Conservation (phyloP, 345 rosid species). For the Gossypium anomalum region DNA sequence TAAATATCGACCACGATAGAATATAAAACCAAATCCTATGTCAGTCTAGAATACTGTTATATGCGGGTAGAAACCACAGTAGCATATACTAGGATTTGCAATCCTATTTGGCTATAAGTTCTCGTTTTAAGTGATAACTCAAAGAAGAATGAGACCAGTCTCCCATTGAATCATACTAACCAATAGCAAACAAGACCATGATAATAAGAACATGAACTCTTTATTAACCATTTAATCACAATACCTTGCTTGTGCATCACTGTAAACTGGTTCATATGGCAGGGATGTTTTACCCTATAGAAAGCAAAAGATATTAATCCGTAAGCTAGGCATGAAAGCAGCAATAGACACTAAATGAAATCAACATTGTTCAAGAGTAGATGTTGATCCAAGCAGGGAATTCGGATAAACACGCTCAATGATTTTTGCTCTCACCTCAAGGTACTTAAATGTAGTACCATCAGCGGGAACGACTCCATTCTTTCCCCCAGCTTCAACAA, state of each 20-base stretch:
- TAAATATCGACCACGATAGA: neutral
- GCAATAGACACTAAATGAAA: neutral
- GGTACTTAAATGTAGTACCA: conserved; percentile 78
- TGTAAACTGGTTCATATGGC: conserved; percentile 81
- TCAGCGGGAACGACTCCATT: conserved; percentile 96
- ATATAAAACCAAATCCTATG: neutral
- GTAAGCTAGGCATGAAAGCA: neutral
- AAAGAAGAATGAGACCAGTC: neutral
- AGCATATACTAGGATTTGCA: neutral
- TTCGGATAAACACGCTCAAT: neutral
- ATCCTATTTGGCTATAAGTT: neutral
- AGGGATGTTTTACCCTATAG: conserved; percentile 76
- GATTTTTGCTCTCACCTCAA: conserved; percentile 49
- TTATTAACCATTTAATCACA: conserved; percentile 2
- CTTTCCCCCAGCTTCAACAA: conserved; percentile 96
- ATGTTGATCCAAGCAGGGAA: neutral
- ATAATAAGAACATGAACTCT: neutral
- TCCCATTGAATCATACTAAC: neutral
- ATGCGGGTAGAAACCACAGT: neutral
- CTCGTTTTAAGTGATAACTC: neutral
- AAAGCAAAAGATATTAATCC: conserved; percentile 18
- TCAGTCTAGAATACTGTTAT: neutral
- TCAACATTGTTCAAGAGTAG: conserved; percentile 3
- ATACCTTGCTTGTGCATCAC: conserved; percentile 86
- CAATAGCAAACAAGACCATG: neutral